Base-by-base conservation (phyloP, 2,329 filamentous ascomycete genomes). In the Ophiostoma perfectum region DNA sequence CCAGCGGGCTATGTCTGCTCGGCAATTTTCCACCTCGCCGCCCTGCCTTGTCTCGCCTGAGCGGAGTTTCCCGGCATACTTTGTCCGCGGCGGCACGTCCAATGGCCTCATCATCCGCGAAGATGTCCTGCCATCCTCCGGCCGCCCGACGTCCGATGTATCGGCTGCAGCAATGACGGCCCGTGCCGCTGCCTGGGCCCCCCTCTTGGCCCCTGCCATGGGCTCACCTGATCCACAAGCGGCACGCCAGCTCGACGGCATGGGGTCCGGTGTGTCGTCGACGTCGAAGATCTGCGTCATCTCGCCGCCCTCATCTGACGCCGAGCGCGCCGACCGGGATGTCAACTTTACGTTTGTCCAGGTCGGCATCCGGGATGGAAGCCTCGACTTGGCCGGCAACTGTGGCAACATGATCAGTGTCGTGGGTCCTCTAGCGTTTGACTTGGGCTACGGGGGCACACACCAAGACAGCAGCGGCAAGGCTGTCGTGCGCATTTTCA, bases 371-470 rank as follows among this genome's bases (percentile, higher is more conserved):
- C 83, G 83, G 66, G 82, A 88, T 72, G 79, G 79, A 4, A 77
- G 80, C 44, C 81, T 92, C 2, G 89, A 92, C 73, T 83, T 86
- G 73, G 86, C 87, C 0, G 86, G 88, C 38, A 92, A 91, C 73
- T 92, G 89, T 74, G 90, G 90, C n/a, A 92, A 92, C 75, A 89
- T 92, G 87, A 86, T 81, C 5, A 82, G 84, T 55, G 83, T 86
- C 0, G 83, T 92, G 63, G 90, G 89, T 0, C 89, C 90, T 0
- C 88, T 85, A 74, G 86, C 86, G 2, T 79, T 88, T 12, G 84
- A 89, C 72, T 76, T 81, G 38, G 80, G 83, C 47, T 39, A 52
- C 44, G 41, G 62, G 49, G 14, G 66, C 69, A 14, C 39, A 27
- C 11, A 74, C 76, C 27, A 74, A 73, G n/a, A n/a, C 58, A 38